Conservation (phyloP, 2,329 filamentous ascomycete species). For the Fusarium tupiense region DNA sequence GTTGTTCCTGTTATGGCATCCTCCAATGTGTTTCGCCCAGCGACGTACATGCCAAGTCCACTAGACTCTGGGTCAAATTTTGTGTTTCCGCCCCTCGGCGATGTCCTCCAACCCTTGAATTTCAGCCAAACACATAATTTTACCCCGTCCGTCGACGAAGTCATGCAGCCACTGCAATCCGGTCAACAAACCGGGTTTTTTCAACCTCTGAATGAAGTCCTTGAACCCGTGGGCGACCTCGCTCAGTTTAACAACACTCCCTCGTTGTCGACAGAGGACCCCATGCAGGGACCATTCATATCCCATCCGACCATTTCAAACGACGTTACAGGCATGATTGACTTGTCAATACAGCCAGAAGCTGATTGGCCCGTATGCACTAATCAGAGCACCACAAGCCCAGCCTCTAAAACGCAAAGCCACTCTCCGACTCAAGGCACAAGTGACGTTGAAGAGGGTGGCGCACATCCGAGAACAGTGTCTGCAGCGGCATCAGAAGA, state of each 20-base stretch:
- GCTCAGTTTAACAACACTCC: neutral
- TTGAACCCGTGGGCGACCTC: neutral
- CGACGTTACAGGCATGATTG: neutral
- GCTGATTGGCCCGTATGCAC: neutral
- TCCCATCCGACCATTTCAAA: neutral
- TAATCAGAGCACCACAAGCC: neutral
- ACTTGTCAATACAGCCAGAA: neutral
- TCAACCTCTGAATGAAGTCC: neutral
- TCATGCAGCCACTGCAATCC: neutral
- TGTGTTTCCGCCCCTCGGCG: neutral
- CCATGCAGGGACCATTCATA: neutral
- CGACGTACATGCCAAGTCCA: neutral
- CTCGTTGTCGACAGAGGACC: neutral
- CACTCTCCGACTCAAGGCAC: neutral
- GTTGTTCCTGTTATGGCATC: neutral
- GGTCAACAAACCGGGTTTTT: neutral
- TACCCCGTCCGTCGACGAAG: neutral
- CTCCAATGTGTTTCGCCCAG: neutral
- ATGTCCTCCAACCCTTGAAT: neutral
- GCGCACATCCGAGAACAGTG: too few relatives aligned
- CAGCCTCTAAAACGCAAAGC: neutral
- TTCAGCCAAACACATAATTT: neutral
- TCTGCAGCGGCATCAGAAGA: neutral
- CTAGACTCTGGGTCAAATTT: neutral
- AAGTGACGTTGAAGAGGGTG: neutral